Evolutionary conservation across 1,284 basidiomycete species (phyloP).

Genomic region (Naganishia albida): DNA sequence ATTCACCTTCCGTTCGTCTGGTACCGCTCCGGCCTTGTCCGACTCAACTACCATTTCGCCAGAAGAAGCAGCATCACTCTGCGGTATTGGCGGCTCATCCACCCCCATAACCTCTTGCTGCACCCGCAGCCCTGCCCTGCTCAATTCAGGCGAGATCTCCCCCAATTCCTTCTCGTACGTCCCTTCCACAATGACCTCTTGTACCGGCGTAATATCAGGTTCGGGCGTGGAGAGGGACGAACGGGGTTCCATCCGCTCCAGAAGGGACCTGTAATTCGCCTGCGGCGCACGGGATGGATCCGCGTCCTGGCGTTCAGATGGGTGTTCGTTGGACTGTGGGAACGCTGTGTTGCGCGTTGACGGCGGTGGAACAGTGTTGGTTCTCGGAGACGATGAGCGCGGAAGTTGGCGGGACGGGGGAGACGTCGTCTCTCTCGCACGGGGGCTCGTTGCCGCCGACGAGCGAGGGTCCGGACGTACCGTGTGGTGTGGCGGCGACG

Average conservation of each 20-base stretch:
- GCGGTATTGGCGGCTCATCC: too few relatives aligned
- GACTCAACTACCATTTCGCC: too few relatives aligned
- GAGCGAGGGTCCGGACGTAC: background rate
- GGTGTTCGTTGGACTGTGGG: background rate
- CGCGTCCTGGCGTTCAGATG: background rate
- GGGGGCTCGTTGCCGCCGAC: background rate
- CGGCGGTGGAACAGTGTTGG: too few relatives aligned
- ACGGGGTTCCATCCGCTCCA: slow-evolving; percentile 24
- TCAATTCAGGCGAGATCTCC: slow-evolving; percentile 15
- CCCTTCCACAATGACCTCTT: background rate
- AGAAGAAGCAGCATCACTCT: too few relatives aligned
- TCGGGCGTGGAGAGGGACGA: background rate
- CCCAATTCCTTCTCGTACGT: slow-evolving; percentile 23
- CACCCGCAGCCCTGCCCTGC: too few relatives aligned
- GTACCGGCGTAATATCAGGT: background rate
- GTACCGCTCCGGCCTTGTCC: too few relatives aligned
- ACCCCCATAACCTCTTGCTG: too few relatives aligned
- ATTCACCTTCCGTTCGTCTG: too few relatives aligned
- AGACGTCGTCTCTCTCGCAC: too few relatives aligned
- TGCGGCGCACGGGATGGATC: background rate
- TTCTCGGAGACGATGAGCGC: too few relatives aligned
- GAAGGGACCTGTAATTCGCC: slow-evolving; percentile 1
- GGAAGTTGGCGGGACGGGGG: too few relatives aligned
- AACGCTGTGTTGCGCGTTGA: background rate
- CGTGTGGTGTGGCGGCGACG: background rate